These are phyloP conservation scores for Fusarium sp. DNA, from an alignment of 2,329 filamentous ascomycete genomes.

Conservation along the genomic window DNA sequence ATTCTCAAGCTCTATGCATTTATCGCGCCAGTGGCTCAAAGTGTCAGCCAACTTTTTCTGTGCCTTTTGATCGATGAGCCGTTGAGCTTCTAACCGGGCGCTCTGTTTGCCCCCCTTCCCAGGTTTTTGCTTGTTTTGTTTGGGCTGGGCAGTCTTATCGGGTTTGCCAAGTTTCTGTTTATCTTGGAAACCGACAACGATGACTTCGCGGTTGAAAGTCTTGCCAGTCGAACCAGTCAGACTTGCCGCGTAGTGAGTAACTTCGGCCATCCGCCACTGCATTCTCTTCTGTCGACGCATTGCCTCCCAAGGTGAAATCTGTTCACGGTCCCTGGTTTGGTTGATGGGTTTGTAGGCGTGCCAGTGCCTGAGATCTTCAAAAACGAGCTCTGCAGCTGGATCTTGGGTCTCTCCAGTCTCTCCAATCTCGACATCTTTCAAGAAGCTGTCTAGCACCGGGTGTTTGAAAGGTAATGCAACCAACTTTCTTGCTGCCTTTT, in stretches of 20 bases:
- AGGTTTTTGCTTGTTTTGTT: conserved; percentile 40
- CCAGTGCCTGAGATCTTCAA: conserved; percentile 68
- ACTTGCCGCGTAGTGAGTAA: conserved; percentile 75
- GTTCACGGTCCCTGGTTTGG: conserved; percentile 50
- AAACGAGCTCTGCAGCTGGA: conserved; percentile 50
- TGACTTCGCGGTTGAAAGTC: conserved; percentile 70
- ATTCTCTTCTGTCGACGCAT: conserved; percentile 64
- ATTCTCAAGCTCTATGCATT: conserved; percentile 59
- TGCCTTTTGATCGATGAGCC: conserved; percentile 50
- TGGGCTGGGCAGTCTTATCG: neutral
- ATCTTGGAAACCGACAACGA: conserved; percentile 57
- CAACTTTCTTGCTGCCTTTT: conserved; percentile 9
- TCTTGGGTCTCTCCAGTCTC: conserved; percentile 44
- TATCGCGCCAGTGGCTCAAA: conserved; percentile 57
- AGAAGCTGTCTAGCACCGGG: conserved; percentile 57
- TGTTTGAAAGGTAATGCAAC: conserved; percentile 60
- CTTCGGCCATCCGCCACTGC: conserved; percentile 69
- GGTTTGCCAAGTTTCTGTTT: neutral
- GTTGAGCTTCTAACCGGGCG: conserved; percentile 50
- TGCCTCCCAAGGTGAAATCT: conserved; percentile 37
- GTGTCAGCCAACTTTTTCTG: conserved; percentile 46
- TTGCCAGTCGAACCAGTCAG: conserved; percentile 73
- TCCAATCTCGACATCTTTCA: conserved; percentile 56
- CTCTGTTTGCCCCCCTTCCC: conserved; percentile 52
- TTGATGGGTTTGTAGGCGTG: conserved; percentile 67